A percentile compares a stretch with the other conserved stretches of the same genome.
Conservation (phyloP, 441 rosid genomes). For the Capsella rubella region DNA sequence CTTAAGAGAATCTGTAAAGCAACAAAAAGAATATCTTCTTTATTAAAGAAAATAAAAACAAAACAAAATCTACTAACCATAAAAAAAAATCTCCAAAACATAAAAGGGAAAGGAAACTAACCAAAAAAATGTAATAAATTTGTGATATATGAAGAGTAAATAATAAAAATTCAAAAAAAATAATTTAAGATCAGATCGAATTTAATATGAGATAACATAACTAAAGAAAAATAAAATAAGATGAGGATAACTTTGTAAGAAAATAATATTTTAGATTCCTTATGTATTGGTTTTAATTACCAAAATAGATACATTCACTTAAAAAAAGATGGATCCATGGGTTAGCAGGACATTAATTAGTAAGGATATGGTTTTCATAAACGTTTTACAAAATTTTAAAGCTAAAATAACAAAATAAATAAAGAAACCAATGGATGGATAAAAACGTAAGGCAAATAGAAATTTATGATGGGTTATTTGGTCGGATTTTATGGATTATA, state of each 20-base stretch:
- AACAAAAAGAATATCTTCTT: not conserved
- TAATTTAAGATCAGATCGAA: not conserved
- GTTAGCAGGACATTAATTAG: not conserved
- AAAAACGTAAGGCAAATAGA: not conserved
- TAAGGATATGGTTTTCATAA: not conserved
- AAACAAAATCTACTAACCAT: not conserved
- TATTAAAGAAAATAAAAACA: too few species aligned
- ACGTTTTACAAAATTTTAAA: not conserved
- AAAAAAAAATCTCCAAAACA: not conserved
- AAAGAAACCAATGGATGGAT: not conserved
- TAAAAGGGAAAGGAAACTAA: not conserved
- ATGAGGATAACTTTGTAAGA: not conserved
- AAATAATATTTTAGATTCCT: not conserved
- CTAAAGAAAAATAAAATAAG: too few species aligned
- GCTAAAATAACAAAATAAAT: too few species aligned
- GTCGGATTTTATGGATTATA: not conserved
- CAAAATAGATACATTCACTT: not conserved
- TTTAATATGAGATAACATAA: not conserved
- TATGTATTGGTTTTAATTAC: not conserved
- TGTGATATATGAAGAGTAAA: not conserved
- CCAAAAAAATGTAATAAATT: not conserved
- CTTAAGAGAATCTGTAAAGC: not conserved
- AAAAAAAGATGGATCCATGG: not conserved
- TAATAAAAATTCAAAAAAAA: not conserved
- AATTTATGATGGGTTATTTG: not conserved